Conservation (phyloP, 202 grass and related monocot genomes). For the Brachypodium distachyon region DNA sequence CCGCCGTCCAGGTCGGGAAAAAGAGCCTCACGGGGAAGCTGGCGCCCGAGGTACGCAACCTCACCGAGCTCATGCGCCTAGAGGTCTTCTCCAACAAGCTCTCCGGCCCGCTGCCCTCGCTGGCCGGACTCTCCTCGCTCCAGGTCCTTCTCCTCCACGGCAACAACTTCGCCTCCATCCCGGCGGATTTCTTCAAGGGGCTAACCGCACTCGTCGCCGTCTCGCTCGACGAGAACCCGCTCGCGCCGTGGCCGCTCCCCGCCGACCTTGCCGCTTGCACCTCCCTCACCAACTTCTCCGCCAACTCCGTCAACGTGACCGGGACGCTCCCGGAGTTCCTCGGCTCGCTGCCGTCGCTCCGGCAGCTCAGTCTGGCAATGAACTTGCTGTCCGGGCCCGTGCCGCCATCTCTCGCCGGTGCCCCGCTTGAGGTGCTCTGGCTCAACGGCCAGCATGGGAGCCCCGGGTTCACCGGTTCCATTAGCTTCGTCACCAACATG, state of each 20-base stretch:
- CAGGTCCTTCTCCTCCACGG: slow-evolving; percentile 35
- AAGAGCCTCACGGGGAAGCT: slow-evolving; percentile 30
- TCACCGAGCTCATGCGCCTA: slow-evolving; percentile 53
- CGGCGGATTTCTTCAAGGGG: slow-evolving; percentile 50
- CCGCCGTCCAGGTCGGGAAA: slow-evolving; percentile 33
- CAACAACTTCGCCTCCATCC: slow-evolving; percentile 50
- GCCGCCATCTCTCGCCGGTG: slow-evolving; percentile 28
- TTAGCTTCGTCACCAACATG: slow-evolving; percentile 64
- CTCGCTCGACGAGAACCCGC: slow-evolving; percentile 62
- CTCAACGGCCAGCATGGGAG: slow-evolving; percentile 38
- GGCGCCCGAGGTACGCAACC: slow-evolving; percentile 45
- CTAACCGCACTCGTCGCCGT: slow-evolving; percentile 32
- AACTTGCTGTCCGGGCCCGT: slow-evolving; percentile 54
- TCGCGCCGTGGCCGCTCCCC: slow-evolving; percentile 48
- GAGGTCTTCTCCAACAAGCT: slow-evolving; percentile 55
- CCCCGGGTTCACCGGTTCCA: slow-evolving; percentile 14
- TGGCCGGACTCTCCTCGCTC: slow-evolving; percentile 37
- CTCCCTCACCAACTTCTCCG: slow-evolving; percentile 67
- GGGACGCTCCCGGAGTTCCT: slow-evolving; percentile 59
- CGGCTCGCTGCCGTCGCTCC: slow-evolving; percentile 19
- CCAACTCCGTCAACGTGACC: slow-evolving; percentile 44
- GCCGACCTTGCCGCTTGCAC: slow-evolving; percentile 9
- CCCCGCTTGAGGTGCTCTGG: slow-evolving; percentile 53
- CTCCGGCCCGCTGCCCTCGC: slow-evolving; percentile 55
- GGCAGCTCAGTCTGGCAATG: slow-evolving; percentile 31